These are phyloP conservation scores for Fraxinus albicans DNA, from an alignment of 305 asterid genomes.

Conservation along the genomic window DNA sequence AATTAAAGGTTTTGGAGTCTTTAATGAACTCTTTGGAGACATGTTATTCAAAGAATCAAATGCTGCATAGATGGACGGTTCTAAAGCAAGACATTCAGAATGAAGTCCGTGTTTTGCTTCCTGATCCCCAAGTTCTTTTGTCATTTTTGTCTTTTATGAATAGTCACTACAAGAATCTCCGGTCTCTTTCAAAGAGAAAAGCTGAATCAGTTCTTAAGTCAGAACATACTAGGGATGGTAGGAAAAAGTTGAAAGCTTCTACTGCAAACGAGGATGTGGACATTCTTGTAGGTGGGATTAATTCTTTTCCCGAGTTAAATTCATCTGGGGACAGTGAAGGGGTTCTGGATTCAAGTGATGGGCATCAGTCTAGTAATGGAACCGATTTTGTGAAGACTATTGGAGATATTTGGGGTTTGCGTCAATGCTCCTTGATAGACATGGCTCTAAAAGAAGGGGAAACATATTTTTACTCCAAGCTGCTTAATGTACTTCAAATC, in stretches of 20 bases:
- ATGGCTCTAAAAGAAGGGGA: constrained; percentile 48
- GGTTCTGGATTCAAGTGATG: constrained; percentile 38
- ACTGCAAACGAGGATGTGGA: constrained; percentile 53
- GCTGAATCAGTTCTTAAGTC: constrained; percentile 46
- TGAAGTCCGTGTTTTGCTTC: constrained; percentile 60
- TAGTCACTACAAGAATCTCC: constrained; percentile 47
- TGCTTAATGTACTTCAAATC: constrained; percentile 65
- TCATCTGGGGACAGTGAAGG: constrained; percentile 39
- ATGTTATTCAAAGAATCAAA: constrained; percentile 37
- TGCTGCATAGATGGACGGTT: constrained; percentile 44
- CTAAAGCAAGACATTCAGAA: constrained; percentile 63
- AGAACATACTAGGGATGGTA: constrained; percentile 31
- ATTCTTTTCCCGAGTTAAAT: constrained; percentile 44
- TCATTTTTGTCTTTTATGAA: constrained; percentile 71
- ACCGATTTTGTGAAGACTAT: constrained; percentile 38
- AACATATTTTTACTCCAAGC: constrained; percentile 66
- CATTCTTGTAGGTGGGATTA: constrained; percentile 67
- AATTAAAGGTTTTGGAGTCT: constrained; percentile 66
- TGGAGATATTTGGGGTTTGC: constrained; percentile 60
- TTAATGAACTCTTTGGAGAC: constrained; percentile 48
- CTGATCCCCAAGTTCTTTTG: constrained; percentile 79
- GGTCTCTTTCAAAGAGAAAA: constrained; percentile 54
- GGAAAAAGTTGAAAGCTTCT: constrained; percentile 65
- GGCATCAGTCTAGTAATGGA: constrained; percentile 39
- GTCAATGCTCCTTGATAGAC: constrained; percentile 30